A percentile compares a stretch with the other conserved stretches of the same genome.
Conservation (phyloP, 805 yeast species). For the Metschnikowia lunata region DNA sequence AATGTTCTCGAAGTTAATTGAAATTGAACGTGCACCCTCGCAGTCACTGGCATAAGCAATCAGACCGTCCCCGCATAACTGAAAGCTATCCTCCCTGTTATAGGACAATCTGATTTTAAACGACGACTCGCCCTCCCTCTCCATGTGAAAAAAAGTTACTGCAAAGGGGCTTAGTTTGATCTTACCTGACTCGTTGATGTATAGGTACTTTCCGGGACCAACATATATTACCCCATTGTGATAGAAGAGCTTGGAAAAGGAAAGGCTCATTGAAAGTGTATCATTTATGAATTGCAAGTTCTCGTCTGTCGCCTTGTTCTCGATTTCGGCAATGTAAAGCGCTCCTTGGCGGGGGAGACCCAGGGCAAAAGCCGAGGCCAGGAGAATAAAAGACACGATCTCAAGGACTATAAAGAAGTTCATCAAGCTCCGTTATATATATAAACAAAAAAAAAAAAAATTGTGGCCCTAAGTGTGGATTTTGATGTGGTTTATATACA, state of each 20-base stretch:
- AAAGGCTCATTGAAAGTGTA: not conserved
- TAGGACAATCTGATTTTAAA: not conserved
- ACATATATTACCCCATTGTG: not conserved
- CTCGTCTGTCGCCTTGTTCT: not conserved
- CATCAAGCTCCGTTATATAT: too few relatives aligned
- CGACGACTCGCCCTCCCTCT: not conserved
- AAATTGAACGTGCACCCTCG: not conserved
- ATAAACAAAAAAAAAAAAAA: too few relatives aligned
- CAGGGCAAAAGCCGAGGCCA: too few relatives aligned
- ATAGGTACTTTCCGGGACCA: not conserved
- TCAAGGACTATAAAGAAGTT: too few relatives aligned
- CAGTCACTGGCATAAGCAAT: not conserved
- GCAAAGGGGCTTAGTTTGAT: not conserved
- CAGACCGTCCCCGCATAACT: constrained; percentile 1
- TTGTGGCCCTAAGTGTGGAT: too few relatives aligned
- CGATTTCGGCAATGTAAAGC: not conserved
- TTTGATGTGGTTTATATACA: too few relatives aligned
- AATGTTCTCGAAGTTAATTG: not conserved
- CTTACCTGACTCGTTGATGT: not conserved
- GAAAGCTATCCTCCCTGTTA: not conserved
- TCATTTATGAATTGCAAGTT: not conserved
- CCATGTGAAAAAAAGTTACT: not conserved
- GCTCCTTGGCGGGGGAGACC: too few relatives aligned
- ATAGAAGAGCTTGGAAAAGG: not conserved
- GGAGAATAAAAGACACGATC: too few relatives aligned